Conservation (phyloP, 164 flowering plant species). For the Vitis cinerea region DNA sequence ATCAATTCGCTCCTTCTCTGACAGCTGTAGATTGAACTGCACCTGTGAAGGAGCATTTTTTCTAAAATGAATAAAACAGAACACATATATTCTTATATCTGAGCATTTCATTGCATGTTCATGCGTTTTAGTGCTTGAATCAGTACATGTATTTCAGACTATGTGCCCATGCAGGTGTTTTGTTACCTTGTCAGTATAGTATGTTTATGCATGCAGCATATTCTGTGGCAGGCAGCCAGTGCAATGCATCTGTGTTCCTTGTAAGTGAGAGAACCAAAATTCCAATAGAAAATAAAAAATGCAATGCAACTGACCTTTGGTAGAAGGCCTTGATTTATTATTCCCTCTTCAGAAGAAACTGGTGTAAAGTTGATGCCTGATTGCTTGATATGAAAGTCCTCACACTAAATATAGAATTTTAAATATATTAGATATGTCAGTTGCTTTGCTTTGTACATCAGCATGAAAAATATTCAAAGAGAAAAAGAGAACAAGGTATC, state of each 20-base stretch:
- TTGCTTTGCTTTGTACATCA: not conserved
- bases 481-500: constrained; percentile 17
- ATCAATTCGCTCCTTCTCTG: constrained; percentile 80
- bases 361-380: constrained; percentile 59
- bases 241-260: too few species aligned
- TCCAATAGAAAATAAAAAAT: not conserved
- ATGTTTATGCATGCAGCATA: too few species aligned
- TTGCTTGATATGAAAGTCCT: constrained; percentile 56
- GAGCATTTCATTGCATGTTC: not conserved
- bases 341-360: constrained; percentile 43
- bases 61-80: not conserved
- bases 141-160: too few species aligned
- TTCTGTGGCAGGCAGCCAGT: too few species aligned
- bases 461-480: not conserved
- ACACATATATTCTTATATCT: too few species aligned
- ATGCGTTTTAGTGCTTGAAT: not conserved
- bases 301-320: constrained; percentile 64
- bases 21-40: constrained; percentile 79
- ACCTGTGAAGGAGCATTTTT: constrained; percentile 47
- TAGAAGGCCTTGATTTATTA: constrained; percentile 48
- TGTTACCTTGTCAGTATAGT: too few species aligned
- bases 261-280: not conserved
- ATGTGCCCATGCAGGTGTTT: too few species aligned
- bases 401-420: constrained; percentile 38
- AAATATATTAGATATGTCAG: constrained; percentile 12